Conservation (phyloP, 306 rosid genomes). For the Luffa aegyptiaca region DNA sequence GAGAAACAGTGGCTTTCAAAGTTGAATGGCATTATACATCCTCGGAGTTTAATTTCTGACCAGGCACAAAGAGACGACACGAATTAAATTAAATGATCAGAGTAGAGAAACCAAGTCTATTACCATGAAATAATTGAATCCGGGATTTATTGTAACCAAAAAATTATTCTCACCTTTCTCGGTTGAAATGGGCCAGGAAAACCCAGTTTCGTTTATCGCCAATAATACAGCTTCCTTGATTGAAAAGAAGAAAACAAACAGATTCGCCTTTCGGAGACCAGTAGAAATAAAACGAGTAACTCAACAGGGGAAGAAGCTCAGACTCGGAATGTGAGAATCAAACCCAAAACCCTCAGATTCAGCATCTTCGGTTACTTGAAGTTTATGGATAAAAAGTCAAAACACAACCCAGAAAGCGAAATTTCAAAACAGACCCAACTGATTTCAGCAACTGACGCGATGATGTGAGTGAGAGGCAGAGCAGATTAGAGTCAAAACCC, state of each 20-base stretch:
- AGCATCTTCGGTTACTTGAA: not conserved
- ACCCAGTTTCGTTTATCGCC: not conserved
- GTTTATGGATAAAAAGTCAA: not conserved
- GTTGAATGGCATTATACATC: not conserved
- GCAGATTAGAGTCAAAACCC: not conserved
- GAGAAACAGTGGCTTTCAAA: constrained; percentile 6
- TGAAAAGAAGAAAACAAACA: not conserved
- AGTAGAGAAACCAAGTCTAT: not conserved
- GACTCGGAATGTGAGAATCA: not conserved
- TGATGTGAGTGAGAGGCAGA: not conserved
- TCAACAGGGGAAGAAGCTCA: not conserved
- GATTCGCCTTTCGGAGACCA: not conserved
- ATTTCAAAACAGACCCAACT: not conserved
- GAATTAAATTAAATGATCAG: not conserved
- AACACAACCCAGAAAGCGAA: not conserved
- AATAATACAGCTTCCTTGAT: not conserved
- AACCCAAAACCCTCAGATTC: not conserved
- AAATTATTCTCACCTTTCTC: not conserved
- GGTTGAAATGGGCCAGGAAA: not conserved
- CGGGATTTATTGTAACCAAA: not conserved
- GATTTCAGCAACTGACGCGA: not conserved
- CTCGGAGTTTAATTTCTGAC: not conserved
- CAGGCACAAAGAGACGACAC: not conserved
- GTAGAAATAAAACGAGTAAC: not conserved
- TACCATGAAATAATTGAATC: not conserved